Base-by-base conservation (phyloP, 116 monocot genomes). In the Zostera marina region DNA sequence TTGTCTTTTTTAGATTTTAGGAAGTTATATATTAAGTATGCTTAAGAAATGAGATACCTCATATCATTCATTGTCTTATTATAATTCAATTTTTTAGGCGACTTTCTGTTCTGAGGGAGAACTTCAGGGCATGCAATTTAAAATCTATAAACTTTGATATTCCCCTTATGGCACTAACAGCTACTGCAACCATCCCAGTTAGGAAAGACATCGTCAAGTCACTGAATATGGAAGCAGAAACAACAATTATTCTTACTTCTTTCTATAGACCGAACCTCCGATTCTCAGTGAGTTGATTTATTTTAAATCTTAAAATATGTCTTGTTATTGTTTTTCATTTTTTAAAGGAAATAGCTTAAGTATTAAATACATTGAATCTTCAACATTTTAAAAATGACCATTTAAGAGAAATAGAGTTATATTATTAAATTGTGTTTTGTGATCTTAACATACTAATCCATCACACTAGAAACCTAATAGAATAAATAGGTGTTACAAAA, bases 161-260 rank as follows among this genome's bases (percentile, higher is more conserved):
- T 52, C 98, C 98, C 11, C 53, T 98, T 46, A 98, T 98, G 83
- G 98, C 98, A 58, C 48, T 98, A 70, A 98, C 98, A 45, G 98
- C 98, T 66, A 98, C 98, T 65, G 98, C 98, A 58, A 90, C 98
- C 25, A 47, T 83, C 41, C 75, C 63, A 58, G 98, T 98, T 63
- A 75, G 73, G 25, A 67, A 85, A 65, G 98, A 98, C 66, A 83
- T 98, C 62, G 55, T 85, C 44, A 77, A 89, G 59, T 90, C 90
- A 54, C 55, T 98, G 65, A 66, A 60, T 52, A 86, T 98, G 83
- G 73, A 85, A 47, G 47, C 67, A 1, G 82, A 78, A 56, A 71
- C 81, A 71, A 67, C 71, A 56, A 60, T 73, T 63, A 66, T 98
- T 46, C 63, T 90, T 54, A 98, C 98, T 23, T 78, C 98, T 22